Base-by-base conservation (phyloP, 176 grass and related monocot species). In the Tillandsia leiboldiana region DNA sequence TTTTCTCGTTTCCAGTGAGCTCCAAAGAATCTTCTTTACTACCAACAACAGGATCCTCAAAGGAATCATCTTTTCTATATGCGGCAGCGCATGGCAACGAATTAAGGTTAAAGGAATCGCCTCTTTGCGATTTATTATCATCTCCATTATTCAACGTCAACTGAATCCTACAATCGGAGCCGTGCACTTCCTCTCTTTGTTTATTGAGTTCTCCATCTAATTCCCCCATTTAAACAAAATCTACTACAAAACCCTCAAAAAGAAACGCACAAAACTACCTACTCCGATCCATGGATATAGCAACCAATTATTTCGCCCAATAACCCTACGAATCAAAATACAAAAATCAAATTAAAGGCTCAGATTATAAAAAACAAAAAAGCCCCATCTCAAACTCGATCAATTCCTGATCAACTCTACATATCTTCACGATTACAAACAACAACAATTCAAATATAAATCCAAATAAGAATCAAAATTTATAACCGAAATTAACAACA, bases 31-130 rank as follows among this genome's bases (percentile, higher is more conserved):
- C 56, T 18, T 61, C 56, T 61, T 61, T 61, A 61, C 33, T 42
- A 67, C 48, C 76, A 48, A 56, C 53, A 24, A 64, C 63, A 10
- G 12, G 80, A 9, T 67, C 33, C 0, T 33, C 14, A 11, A 71
- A 52, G 53, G 53, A 51, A 11, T 65, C 64, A 57, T 9, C 72
- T 26, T 27, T 57, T 17, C 69, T 67, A 27, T 13, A 1, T 1
- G 59, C n/a, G 14, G 51, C 11, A 9, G 15, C 17, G 53, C 58
- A 48, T 7, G 86, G 86, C 58, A 53, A 73, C 9, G 66, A 81
- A 74, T 88, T 88, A 70, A 88, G 81, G 62, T 88, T 88, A 73
- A 88, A 80, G 23, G 85, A 83, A 11, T 63, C 51, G 61, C 69
- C 53, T 70, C 70, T 84, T 65, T 81, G n/a, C 5, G 71, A 70